Evolutionary conservation across 495 filamentous ascomycete species (phyloP).

Genomic region (Endocarpon pusillum): DNA sequence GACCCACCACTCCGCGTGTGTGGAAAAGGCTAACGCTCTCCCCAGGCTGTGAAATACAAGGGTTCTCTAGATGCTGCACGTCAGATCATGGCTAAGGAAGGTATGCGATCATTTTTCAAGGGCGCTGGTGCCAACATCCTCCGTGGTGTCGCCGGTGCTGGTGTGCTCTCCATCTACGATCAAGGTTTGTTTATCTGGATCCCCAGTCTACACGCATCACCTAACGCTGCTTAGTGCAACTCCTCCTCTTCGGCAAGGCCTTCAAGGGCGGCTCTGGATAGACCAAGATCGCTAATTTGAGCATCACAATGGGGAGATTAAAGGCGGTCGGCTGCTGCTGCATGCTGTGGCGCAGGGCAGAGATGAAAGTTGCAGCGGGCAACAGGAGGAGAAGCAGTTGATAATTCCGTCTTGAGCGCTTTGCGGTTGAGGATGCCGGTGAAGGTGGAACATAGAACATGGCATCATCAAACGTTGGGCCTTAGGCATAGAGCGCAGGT

Average conservation of each 20-base stretch:
- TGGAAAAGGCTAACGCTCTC: no score
- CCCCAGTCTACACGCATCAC: neutral
- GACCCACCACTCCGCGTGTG: no score
- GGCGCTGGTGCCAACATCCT: conserved; percentile 99
- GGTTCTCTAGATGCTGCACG: conserved; percentile 81
- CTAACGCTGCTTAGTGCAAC: conserved; percentile 26
- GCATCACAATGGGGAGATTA: no score
- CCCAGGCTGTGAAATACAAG: conserved; percentile 95
- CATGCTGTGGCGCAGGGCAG: no score
- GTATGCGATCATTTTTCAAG: conserved; percentile 98
- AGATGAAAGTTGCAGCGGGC: conserved; percentile 20
- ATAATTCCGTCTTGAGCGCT: conserved; percentile 14
- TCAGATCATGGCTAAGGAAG: conserved; percentile 95
- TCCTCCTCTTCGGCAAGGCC: conserved; percentile 97
- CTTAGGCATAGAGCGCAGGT: conserved; percentile 31
- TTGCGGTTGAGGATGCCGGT: conserved; percentile 15
- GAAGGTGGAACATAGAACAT: conserved; percentile 31
- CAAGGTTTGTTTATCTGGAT: conserved; percentile 31
- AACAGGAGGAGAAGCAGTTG: conserved; percentile 18
- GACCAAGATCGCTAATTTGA: no score
- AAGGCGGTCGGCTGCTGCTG: conserved; percentile 12
- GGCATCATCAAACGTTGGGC: conserved; percentile 26
- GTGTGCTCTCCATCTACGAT: conserved; percentile 99
- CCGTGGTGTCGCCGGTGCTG: conserved; percentile 99
- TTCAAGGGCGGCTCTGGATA: conserved; percentile 87